A percentile compares a stretch with the other conserved stretches of the same genome.
Evolutionary conservation across 805 yeast genomes (phyloP).

Genomic region (Candida ulmi): DNA sequence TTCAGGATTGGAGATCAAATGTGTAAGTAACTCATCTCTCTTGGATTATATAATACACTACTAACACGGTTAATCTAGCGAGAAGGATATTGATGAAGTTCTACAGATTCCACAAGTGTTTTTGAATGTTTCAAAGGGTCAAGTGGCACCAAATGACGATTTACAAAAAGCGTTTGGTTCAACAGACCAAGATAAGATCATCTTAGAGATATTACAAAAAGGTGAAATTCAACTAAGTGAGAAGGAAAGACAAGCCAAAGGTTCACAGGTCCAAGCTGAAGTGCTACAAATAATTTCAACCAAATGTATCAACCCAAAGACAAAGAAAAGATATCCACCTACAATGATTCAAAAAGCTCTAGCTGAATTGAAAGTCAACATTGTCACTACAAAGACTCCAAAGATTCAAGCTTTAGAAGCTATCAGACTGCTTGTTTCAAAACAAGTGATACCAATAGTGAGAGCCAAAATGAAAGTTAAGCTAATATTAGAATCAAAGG

Average conservation of each 20-base stretch:
- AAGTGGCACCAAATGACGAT: conserved; percentile 85
- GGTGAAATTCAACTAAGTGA: conserved; percentile 95
- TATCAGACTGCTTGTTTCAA: conserved; percentile 65
- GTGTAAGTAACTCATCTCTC: conserved; percentile 30
- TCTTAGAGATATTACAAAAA: conserved; percentile 75
- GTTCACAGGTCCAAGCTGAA: conserved; percentile 72
- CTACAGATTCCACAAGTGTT: conserved; percentile 95
- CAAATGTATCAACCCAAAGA: conserved; percentile 85
- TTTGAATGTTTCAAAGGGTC: conserved; percentile 89
- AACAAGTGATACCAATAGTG: conserved; percentile 87
- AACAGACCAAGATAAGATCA: conserved; percentile 66
- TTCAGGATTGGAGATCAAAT: conserved; percentile 87
- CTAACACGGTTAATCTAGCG: conserved; percentile 32
- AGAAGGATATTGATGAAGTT: conserved; percentile 93
- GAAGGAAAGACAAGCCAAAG: conserved; percentile 78
- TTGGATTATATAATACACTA: background rate
- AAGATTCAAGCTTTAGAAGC: conserved; percentile 92
- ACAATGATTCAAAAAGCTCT: conserved; percentile 89
- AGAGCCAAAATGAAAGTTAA: conserved; percentile 90
- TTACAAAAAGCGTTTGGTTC: conserved; percentile 68
- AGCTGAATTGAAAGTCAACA: conserved; percentile 70
- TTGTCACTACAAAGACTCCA: conserved; percentile 66
- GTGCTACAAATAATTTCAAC: conserved; percentile 78
- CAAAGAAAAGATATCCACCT: conserved; percentile 89
- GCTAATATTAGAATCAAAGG: conserved; percentile 50